Percentiles rank a stretch among this genome's conserved stretches.
These are phyloP conservation scores for Talaromyces funiculosus DNA, from an alignment of 2,329 filamentous ascomycete species.

Conservation along the genomic window DNA sequence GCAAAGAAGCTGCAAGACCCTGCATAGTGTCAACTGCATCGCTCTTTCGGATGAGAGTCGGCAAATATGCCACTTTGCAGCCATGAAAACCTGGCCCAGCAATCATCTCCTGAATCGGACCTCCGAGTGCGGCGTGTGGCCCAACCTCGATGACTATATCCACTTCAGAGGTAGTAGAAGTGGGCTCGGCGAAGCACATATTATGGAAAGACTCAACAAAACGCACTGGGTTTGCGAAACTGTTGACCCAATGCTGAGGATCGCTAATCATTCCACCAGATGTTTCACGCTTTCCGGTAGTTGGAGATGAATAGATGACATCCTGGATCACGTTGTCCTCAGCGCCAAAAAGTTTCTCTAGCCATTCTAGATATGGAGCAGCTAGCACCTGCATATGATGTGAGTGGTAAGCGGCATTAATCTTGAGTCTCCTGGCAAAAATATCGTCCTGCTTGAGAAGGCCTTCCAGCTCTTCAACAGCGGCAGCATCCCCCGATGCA, in stretches of 20 bases:
- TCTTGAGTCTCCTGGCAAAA: conserved; percentile 25
- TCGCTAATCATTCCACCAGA: neutral
- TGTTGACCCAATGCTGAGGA: neutral
- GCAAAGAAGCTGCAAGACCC: neutral
- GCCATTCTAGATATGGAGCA: conserved; percentile 22
- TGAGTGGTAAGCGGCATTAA: conserved; percentile 38
- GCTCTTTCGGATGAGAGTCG: neutral
- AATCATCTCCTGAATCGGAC: neutral
- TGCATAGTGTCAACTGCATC: neutral
- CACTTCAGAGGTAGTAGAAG: neutral
- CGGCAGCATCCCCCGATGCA: conserved; percentile 15
- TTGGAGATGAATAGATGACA: neutral
- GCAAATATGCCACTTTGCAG: neutral
- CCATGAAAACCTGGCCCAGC: neutral
- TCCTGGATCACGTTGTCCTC: neutral
- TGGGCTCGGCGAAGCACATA: neutral
- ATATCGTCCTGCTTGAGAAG: conserved; percentile 21
- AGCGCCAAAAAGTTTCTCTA: neutral
- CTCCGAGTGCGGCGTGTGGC: neutral
- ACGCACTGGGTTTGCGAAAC: neutral
- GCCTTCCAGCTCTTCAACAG: conserved; percentile 23
- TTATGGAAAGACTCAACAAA: neutral
- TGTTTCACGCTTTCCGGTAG: neutral
- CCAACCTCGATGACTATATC: neutral
- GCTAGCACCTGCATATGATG: conserved; percentile 35